Evolutionary conservation across 2,329 filamentous ascomycete genomes (phyloP), one percentile per base, ranked within the genome.

Genomic region (Hypoxylon sp.): DNA sequence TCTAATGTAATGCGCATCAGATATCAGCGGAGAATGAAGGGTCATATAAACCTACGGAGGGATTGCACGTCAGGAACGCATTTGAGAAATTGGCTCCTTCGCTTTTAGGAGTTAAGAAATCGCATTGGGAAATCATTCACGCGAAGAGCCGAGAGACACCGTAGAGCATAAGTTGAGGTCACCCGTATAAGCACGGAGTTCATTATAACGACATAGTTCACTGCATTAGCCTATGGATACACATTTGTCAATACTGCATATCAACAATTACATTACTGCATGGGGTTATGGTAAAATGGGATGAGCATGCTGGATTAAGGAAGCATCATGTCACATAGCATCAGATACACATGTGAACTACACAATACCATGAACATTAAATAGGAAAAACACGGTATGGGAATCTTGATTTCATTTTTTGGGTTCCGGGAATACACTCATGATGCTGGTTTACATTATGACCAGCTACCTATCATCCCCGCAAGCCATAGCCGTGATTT

Each of bases 321-420:
- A 12, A 50, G 19, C 58, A 61, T 65, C 25, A 61, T 69, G 57
- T 62, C 67, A 64, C 54, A 67, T 67, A 58, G 57, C 27, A 63
- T 63, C 30, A 19, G 47, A 53, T 27, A 61, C 29, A 27, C 19
- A 41, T 54, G 57, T 19, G 29, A 30, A 54, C 19, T 21, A n/a
- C 21, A 29, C 39, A 61, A 48, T 61, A 45, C 12, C 27, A 57
- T 53, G 32, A 56, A 39, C 14, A 45, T 50, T 34, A 23, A 59
- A 45, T 14, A 41, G 6, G 45, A 43, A 46, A 14, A 25, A 19
- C 25, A 2, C 58, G 48, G 67, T 64, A 70, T 60, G 69, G 73
- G 71, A 74, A 74, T 74, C 71, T 73, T 69, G 34, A 66, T 67
- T 63, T 74, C 67, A 69, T 69, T 70, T 74, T 74, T 74, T 73